Conservation (phyloP, 2,329 filamentous ascomycete genomes). For the Drechslera avenae region DNA sequence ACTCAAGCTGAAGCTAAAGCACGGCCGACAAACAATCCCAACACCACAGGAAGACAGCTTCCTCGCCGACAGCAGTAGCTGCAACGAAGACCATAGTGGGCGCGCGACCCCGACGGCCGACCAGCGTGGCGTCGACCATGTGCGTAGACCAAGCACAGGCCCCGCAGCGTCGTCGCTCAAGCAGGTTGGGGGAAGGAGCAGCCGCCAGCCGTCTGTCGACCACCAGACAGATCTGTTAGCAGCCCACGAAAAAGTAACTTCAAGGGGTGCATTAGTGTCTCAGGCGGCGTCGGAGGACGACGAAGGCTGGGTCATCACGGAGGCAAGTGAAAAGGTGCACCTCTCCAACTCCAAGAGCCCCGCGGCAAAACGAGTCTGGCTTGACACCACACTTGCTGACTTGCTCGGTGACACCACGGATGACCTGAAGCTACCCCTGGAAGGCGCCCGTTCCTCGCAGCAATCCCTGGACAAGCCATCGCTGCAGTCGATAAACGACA, state of each 20-base stretch:
- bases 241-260: conserved; percentile 25
- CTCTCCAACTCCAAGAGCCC: conserved; percentile 21
- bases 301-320: conserved; percentile 46
- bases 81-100: conserved; percentile 55
- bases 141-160: conserved; percentile 36
- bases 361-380: conserved; percentile 47
- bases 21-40: conserved; percentile 26
- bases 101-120: conserved; percentile 38
- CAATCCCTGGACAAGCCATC: conserved; percentile 42
- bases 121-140: conserved; percentile 34
- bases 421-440: conserved; percentile 46
- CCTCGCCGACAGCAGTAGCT: conserved; percentile 59
- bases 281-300: conserved; percentile 47
- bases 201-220: conserved; percentile 31
- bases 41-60: conserved; percentile 54
- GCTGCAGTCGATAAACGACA: conserved; percentile 38
- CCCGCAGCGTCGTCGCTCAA: conserved; percentile 35
- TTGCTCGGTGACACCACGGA: conserved; percentile 33
- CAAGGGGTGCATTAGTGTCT: conserved; percentile 22
- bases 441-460: conserved; percentile 46
- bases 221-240: conserved; percentile 32
- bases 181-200: conserved; percentile 30
- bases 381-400: conserved; percentile 47
- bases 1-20: conserved; percentile 50
- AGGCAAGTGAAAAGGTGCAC: conserved; percentile 34